Evolutionary conservation across 768 basidiomycete species (phyloP).

Genomic region (Baorangia bicolor): DNA sequence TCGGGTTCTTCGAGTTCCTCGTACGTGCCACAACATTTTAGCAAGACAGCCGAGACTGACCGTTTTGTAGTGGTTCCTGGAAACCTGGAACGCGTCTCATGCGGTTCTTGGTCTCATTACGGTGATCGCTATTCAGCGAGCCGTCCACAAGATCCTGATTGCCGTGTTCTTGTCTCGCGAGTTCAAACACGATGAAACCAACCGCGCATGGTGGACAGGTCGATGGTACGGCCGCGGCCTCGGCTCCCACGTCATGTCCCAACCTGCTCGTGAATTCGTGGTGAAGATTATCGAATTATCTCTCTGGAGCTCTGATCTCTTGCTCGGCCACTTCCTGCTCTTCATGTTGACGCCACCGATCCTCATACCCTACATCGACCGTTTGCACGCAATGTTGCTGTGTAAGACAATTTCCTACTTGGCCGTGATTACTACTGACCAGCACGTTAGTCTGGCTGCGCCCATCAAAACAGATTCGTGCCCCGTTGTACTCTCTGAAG

Average conservation of each 20-base stretch:
- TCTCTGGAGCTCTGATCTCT: slow-evolving; percentile 92
- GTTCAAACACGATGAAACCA: slow-evolving; percentile 99
- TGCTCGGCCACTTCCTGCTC: slow-evolving; percentile 82
- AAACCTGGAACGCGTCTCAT: slow-evolving; percentile 88
- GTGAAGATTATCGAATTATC: slow-evolving; percentile 98
- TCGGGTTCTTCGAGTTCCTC: slow-evolving; percentile 96
- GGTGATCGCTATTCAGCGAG: slow-evolving; percentile 88
- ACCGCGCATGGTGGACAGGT: slow-evolving; percentile 99
- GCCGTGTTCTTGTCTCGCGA: slow-evolving; percentile 93
- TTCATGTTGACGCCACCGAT: slow-evolving; percentile 90
- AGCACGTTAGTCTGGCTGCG: slow-evolving; percentile 79
- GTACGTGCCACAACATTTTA: slow-evolving; percentile 43
- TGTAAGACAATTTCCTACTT: slow-evolving; percentile 47
- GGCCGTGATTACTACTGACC: slow-evolving; percentile 13
- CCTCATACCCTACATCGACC: slow-evolving; percentile 88
- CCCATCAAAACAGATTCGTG: slow-evolving; percentile 90
- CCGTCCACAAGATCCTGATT: slow-evolving; percentile 91
- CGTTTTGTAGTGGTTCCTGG: slow-evolving; percentile 82
- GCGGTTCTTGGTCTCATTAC: slow-evolving; percentile 92
- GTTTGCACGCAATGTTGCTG: slow-evolving; percentile 84
- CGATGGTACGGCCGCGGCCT: slow-evolving; percentile 96
- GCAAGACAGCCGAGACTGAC: slow-evolving; percentile 11
- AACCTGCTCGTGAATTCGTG: slow-evolving; percentile 94
- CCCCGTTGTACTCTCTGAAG: slow-evolving; percentile 87
- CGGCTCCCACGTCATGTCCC: slow-evolving; percentile 90